These are phyloP conservation scores for Coemansia sp. DNA, from an alignment of 192 early-diverging fungal genomes.

Conservation along the genomic window DNA sequence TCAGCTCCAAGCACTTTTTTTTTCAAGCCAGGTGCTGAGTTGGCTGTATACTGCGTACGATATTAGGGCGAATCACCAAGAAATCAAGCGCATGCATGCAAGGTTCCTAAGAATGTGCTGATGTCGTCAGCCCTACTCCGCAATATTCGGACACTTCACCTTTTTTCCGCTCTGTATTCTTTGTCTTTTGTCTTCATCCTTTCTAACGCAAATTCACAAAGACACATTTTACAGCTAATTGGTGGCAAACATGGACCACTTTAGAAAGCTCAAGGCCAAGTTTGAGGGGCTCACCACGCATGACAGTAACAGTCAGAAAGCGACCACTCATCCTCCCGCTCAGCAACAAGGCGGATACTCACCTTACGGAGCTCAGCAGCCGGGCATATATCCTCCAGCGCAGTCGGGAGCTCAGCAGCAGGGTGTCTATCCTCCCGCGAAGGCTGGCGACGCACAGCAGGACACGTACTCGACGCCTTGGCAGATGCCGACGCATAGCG, in stretches of 20 bases:
- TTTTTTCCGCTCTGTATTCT: too few species aligned
- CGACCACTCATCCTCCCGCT: background rate
- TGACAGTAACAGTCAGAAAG: background rate
- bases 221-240: background rate
- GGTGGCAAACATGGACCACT: conserved; percentile 19
- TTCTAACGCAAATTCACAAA: background rate
- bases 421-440: background rate
- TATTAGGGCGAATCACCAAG: too few species aligned
- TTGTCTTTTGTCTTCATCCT: background rate
- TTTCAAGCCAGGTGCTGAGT: too few species aligned
- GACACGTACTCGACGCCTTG: background rate
- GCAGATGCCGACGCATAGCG: conserved; percentile 8
- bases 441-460: background rate
- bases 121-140: too few species aligned
- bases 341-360: background rate
- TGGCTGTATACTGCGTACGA: too few species aligned
- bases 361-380: background rate
- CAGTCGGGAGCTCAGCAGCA: background rate
- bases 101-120: too few species aligned
- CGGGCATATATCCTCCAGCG: background rate
- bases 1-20: too few species aligned
- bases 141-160: too few species aligned
- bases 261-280: conserved; percentile 46
- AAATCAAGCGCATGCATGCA: too few species aligned
- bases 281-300: conserved; percentile 37